A percentile compares a stretch with the other conserved stretches of the same genome.
phyloP scores from a whole-genome alignment of 768 basidiomycete species.

The Hypsizygus marmoreus region DNA sequence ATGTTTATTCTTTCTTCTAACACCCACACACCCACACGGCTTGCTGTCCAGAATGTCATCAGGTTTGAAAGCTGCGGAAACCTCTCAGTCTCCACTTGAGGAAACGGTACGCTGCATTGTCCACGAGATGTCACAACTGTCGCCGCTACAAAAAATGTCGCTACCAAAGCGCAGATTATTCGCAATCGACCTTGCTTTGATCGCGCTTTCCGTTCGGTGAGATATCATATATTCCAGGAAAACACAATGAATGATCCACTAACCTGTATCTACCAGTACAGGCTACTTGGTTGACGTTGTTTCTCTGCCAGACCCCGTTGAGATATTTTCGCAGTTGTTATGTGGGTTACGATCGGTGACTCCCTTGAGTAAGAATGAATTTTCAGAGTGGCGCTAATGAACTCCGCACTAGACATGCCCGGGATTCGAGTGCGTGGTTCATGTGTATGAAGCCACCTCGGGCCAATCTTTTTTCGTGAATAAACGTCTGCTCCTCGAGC shows the following conservation, averaged over 20 bases:
- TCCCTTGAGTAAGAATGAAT: not conserved
- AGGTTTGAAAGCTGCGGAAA: not conserved
- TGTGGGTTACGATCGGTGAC: slow-evolving; percentile 39
- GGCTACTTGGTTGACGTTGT: slow-evolving; percentile 56
- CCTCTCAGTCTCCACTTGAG: slow-evolving; percentile 1
- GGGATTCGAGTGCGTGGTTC: slow-evolving; percentile 41
- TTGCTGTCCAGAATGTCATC: not conserved
- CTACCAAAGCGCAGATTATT: slow-evolving; percentile 27
- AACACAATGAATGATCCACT: not conserved
- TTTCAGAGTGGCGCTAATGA: no score
- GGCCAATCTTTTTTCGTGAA: slow-evolving; percentile 63
- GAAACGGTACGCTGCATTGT: slow-evolving; percentile 10
- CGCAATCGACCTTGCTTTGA: slow-evolving; percentile 40
- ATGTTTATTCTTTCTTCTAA: not conserved
- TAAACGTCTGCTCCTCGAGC: slow-evolving; percentile 20
- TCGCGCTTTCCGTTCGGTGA: slow-evolving; percentile 47
- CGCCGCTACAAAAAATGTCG: slow-evolving; percentile 17
- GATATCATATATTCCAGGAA: no score
- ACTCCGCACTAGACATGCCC: slow-evolving; percentile 8
- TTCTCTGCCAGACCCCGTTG: slow-evolving; percentile 33
- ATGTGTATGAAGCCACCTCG: slow-evolving; percentile 47
- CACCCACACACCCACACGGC: not conserved
- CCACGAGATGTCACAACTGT: slow-evolving; percentile 9
- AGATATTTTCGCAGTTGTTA: slow-evolving; percentile 38
- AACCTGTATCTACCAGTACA: slow-evolving; percentile 29